Base-by-base conservation (phyloP, 345 rosid genomes). In the Combretum micranthum region DNA sequence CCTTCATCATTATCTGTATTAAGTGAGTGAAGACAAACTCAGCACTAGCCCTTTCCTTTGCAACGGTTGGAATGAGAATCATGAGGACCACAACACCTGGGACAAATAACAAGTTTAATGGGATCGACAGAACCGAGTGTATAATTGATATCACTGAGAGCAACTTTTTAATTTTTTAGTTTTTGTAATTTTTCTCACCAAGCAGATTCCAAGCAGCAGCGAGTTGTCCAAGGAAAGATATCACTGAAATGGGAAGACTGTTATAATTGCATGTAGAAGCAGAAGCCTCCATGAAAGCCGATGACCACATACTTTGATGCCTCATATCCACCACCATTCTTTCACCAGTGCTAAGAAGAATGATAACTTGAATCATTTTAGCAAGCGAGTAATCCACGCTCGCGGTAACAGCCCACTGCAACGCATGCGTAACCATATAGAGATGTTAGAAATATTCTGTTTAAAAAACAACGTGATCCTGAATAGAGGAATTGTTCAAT, bases 121-220 rank as follows among this genome's bases (percentile, higher is more conserved):
- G 50, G 52, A 4, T 39, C 9, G 39, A 32, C 4, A 32, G 39
- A 32, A 32, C 9, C 10, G 9, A 32, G 39, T 32, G 1, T 11
- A 32, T 7, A 5, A 32, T 4, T 25, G 32, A 11, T 32, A 32
- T 32, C 5, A 32, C 39, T 32, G 9, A 32, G 39, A 32, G 0
- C 9, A 32, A 4, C 9, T 7, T 32, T 7, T 32, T 11, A 32
- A 32, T 5, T 32, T 4, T 32, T 32, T 4, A 5, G 9, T 25
- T 25, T 25, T 32, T 32, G 39, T 32, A 7, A 32, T 32, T 32
- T 56, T 56, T 15, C 55, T 49, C 71, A 81, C 98, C 96, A 26
- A 84, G 12, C 18, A 92, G 94, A 74, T 93, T 88, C 99, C 97
- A 88, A 22, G 60, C 75, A 74, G 99, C 99, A 67, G 97, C 99